A percentile compares a stretch with the other conserved stretches of the same genome.
Evolutionary conservation across 441 rosid genomes (phyloP).

Genomic region (Gossypium davidsonii): DNA sequence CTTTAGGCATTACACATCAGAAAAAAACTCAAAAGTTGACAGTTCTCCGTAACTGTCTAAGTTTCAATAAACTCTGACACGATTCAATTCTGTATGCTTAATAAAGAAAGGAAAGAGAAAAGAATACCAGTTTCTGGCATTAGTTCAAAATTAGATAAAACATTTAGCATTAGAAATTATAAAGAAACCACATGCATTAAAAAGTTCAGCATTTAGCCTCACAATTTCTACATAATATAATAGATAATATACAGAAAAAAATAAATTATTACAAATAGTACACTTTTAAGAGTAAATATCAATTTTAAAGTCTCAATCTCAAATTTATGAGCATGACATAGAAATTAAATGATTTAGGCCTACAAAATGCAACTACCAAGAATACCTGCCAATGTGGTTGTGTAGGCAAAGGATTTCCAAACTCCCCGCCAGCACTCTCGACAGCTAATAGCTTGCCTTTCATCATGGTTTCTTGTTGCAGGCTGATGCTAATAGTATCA

Average conservation of each 20-base stretch:
- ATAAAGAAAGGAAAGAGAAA: not conserved
- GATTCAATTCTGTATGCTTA: not conserved
- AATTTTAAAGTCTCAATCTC: not conserved
- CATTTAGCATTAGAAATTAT: not conserved
- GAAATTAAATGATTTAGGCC: not conserved
- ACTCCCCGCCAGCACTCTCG: conserved; percentile 25
- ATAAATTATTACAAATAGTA: not conserved
- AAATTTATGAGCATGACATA: not conserved
- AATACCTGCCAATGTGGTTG: conserved; percentile 76
- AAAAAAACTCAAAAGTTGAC: not conserved
- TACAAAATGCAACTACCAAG: not conserved
- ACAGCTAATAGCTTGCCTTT: conserved; percentile 31
- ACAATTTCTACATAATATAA: not conserved
- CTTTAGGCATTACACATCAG: not conserved
- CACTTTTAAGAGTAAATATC: not conserved
- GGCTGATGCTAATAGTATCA: conserved; percentile 24
- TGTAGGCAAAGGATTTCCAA: conserved; percentile 34
- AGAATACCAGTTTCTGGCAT: not conserved
- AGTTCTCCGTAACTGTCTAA: not conserved
- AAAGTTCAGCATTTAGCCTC: not conserved
- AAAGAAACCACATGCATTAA: not conserved
- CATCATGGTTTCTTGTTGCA: conserved; percentile 30
- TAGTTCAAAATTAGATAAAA: not conserved
- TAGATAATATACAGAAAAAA: not conserved
- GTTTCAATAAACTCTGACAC: not conserved